A percentile compares a stretch with the other conserved stretches of the same genome.
These are phyloP conservation scores for Fraxinus dipetala DNA, from an alignment of 305 asterid species.

Conservation along the genomic window DNA sequence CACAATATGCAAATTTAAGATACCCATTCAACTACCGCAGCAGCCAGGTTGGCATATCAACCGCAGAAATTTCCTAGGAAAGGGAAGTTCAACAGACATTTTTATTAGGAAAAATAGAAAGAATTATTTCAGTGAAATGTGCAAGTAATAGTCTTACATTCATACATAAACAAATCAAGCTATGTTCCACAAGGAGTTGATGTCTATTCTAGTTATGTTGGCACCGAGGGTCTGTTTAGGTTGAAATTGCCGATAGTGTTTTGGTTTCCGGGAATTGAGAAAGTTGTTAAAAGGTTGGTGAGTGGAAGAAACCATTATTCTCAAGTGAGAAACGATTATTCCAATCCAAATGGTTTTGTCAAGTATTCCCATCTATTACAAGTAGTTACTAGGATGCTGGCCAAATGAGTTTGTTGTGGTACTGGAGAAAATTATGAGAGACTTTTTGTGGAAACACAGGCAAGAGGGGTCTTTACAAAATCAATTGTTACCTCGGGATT, in stretches of 20 bases:
- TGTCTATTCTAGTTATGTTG: background rate
- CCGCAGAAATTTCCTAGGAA: background rate
- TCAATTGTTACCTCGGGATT: background rate
- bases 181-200: background rate
- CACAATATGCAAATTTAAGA: background rate
- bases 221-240: background rate
- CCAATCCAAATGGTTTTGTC: background rate
- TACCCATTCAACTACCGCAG: background rate
- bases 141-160: background rate
- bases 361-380: background rate
- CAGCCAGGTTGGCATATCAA: background rate
- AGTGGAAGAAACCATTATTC: background rate
- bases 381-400: background rate
- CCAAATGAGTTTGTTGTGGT: background rate
- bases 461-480: background rate
- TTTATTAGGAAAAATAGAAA: background rate
- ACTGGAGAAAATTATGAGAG: background rate
- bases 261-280: background rate
- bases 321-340: background rate
- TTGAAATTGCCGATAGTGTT: background rate
- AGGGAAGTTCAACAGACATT: background rate
- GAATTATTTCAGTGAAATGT: background rate
- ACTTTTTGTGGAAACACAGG: background rate
- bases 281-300: background rate
- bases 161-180: background rate